Evolutionary conservation across 306 rosid species (phyloP).

Genomic region (Castanea sativa): DNA sequence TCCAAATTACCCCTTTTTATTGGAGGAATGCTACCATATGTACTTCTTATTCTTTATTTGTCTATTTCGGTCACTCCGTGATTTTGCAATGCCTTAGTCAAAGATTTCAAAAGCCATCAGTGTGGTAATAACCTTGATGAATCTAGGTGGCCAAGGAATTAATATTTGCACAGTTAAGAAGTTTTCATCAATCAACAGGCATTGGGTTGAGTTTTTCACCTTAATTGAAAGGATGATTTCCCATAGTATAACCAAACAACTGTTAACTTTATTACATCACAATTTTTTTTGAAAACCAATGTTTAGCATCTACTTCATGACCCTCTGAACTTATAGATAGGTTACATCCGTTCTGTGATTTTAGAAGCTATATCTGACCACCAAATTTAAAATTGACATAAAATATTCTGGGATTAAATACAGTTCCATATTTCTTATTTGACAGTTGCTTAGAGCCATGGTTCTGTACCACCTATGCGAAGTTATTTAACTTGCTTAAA

Average conservation of each 20-base stretch:
- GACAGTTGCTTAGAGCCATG: not conserved
- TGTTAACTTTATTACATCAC: not conserved
- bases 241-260: not conserved
- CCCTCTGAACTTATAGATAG: not conserved
- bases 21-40: not conserved
- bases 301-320: not conserved
- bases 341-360: not conserved
- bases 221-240: not conserved
- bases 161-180: not conserved
- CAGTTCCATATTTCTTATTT: not conserved
- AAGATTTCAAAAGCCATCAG: not conserved
- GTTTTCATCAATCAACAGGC: not conserved
- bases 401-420: not conserved
- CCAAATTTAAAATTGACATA: not conserved
- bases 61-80: constrained; percentile 12
- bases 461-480: not conserved
- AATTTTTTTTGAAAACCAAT: not conserved
- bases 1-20: constrained; percentile 28
- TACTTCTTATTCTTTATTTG: constrained; percentile 9
- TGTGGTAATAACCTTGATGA: not conserved
- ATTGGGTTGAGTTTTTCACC: not conserved
- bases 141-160: not conserved
- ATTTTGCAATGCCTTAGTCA: not conserved
- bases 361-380: not conserved
- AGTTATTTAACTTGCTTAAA: not conserved